Evolutionary conservation across 2,329 filamentous ascomycete genomes (phyloP).

Genomic region (Apiospora rasikravindrae): DNA sequence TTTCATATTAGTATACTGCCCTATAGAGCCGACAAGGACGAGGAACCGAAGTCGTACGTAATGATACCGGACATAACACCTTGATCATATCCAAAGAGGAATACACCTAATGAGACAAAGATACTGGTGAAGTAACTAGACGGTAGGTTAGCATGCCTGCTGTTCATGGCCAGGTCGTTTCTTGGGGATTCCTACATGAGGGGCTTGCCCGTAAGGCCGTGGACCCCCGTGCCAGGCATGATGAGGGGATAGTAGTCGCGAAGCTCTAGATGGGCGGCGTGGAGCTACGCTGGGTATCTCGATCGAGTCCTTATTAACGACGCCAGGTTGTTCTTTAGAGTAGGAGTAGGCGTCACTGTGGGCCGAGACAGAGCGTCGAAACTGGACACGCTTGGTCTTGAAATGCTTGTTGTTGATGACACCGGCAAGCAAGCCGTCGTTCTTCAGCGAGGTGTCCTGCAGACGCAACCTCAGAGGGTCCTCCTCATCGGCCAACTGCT

Average conservation of each 20-base stretch:
- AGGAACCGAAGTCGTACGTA: slow-evolving; percentile 54
- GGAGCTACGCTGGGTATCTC: slow-evolving; percentile 73
- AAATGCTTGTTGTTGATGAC: slow-evolving; percentile 48
- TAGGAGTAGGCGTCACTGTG: slow-evolving; percentile 41
- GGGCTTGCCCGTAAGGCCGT: slow-evolving; percentile 94
- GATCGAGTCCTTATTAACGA: slow-evolving; percentile 77
- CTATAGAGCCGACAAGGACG: background rate
- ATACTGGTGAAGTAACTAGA: slow-evolving; percentile 91
- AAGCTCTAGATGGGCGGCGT: slow-evolving; percentile 66
- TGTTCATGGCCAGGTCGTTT: background rate
- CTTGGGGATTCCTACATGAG: slow-evolving; percentile 68
- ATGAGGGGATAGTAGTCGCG: slow-evolving; percentile 77
- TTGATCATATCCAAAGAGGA: slow-evolving; percentile 89
- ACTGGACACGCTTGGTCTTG: slow-evolving; percentile 70
- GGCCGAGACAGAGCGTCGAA: slow-evolving; percentile 57
- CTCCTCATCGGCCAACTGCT: slow-evolving; percentile 83
- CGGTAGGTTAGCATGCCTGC: slow-evolving; percentile 26
- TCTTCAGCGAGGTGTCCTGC: slow-evolving; percentile 65
- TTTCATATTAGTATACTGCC: slow-evolving; percentile 1
- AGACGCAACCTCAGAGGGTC: slow-evolving; percentile 79
- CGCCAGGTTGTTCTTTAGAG: slow-evolving; percentile 46
- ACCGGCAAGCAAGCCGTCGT: slow-evolving; percentile 64
- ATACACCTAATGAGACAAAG: slow-evolving; percentile 84
- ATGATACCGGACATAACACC: slow-evolving; percentile 83
- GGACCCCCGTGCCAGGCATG: slow-evolving; percentile 83